Base-by-base conservation (phyloP, 257 asterid genomes). In the Jacaranda copaia region DNA sequence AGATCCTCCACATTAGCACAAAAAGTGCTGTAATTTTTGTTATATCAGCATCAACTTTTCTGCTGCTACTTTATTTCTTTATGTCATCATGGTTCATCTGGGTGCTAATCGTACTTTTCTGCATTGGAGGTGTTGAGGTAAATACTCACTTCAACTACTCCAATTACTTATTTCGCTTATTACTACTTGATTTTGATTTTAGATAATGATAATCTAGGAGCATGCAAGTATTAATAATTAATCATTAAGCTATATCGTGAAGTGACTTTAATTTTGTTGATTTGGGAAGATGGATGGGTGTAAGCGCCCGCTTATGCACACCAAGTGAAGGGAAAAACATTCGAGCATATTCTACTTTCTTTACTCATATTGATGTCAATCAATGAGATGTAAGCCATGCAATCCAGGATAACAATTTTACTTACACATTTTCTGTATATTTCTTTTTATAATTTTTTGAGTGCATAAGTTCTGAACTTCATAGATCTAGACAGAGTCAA, bases 61-160 rank as follows among this genome's bases (percentile, higher is more conserved):
- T 89, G 85, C 89, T 91, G 84, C 82, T 91, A 74, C 95, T 91
- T 70, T 91, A 88, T 81, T 80, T 91, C 40, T 89, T 90, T 80
- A 90, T 88, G 95, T 90, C 93, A 9, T 57, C 90, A 3, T 91
- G 93, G 95, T 88, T 91, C 84, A 86, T 89, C 70, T 91, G 95
- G 97, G 77, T 91, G 87, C 90, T 91, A 75, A 87, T 91, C 55
- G 52, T 82, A 43, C 88, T 91, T 80, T 91, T 91, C 89, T 91
- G 95, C 88, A 59, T 91, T 15, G 95, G 97, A 38, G 97, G 93
- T 64, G 66, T 91, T 76, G 88, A 91, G 97, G 97, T 91, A 89
- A 62, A 48, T 52, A 69, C 51, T 85, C 14, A 7, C 42, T 68
- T 58, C 65, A 18, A 48, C 14, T 3, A 11, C 15, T 59, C 62